Percentiles rank a stretch among this genome's conserved stretches.
phyloP scores from a whole-genome alignment of 2,329 filamentous ascomycete species.

The Pochonia chlamydosporia region DNA sequence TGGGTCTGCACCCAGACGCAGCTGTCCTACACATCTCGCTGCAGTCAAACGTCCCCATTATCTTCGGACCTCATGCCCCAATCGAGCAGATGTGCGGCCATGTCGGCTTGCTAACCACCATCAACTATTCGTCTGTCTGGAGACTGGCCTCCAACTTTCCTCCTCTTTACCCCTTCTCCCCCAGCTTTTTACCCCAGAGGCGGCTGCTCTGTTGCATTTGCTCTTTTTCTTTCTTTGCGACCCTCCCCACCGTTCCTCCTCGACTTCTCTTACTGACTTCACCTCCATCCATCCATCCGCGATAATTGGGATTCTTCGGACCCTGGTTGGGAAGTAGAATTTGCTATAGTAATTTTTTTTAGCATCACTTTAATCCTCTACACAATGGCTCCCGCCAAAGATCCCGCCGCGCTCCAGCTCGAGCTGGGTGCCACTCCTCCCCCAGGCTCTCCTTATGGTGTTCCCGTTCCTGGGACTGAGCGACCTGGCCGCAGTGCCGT shows the following conservation, averaged over 20 bases:
- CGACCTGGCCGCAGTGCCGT: slow-evolving; percentile 65
- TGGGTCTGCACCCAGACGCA: not conserved
- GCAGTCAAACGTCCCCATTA: not conserved
- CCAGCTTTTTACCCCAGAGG: slow-evolving; percentile 3
- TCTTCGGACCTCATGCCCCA: slow-evolving; percentile 8
- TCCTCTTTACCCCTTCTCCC: not conserved
- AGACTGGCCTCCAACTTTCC: not conserved
- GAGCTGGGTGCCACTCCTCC: slow-evolving; percentile 60
- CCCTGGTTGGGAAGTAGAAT: not conserved
- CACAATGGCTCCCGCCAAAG: slow-evolving; percentile 26
- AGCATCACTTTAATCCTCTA: not conserved
- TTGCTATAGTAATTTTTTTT: slow-evolving; percentile 4
- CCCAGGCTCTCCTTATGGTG: slow-evolving; percentile 69
- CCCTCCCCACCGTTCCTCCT: slow-evolving; percentile 2
- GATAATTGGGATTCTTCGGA: not conserved
- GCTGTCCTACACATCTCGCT: too few relatives aligned
- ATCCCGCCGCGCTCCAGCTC: slow-evolving; percentile 35
- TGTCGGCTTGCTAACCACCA: slow-evolving; percentile 4
- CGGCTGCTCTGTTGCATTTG: not conserved
- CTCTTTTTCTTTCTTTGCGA: not conserved
- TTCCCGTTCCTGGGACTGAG: slow-evolving; percentile 71
- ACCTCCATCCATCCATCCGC: not conserved
- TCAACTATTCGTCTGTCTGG: not conserved
- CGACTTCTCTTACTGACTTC: not conserved
- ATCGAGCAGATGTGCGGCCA: slow-evolving; percentile 8